phyloP scores from a whole-genome alignment of 176 grass and related monocot species.

The Carex pumila region DNA sequence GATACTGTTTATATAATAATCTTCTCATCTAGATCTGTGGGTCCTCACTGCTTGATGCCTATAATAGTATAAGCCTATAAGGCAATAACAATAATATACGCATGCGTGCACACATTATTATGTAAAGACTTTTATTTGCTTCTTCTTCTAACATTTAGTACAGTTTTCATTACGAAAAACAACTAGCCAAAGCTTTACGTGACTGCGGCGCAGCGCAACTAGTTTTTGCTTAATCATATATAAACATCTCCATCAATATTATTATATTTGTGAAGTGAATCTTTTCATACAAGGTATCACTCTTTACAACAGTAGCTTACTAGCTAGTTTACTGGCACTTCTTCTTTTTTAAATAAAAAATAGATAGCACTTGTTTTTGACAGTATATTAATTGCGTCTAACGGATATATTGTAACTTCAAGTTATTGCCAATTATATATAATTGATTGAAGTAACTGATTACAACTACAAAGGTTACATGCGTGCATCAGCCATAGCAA shows the following conservation, averaged over 20 bases:
- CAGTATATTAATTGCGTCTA: not conserved
- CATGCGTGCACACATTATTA: slow-evolving; percentile 23
- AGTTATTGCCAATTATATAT: slow-evolving; percentile 2
- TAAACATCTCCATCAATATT: no score
- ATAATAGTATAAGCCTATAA: no score
- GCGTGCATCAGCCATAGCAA: not conserved
- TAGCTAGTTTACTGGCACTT: not conserved
- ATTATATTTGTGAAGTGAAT: not conserved
- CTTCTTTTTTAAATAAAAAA: not conserved
- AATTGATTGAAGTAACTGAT: not conserved
- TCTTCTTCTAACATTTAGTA: not conserved
- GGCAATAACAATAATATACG: not conserved
- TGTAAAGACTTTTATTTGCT: slow-evolving; percentile 9
- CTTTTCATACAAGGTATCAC: not conserved
- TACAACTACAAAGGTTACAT: not conserved
- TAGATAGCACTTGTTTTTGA: not conserved
- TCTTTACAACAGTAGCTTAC: not conserved
- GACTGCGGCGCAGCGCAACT: not conserved
- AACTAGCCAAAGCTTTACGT: not conserved
- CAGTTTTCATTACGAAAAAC: slow-evolving; percentile 6
- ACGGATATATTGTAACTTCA: not conserved
- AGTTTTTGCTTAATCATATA: not conserved
- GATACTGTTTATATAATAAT: not conserved
- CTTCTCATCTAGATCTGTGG: not conserved
- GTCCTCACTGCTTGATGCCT: not conserved